Percentiles rank a stretch among this genome's conserved stretches.
Conservation (phyloP, 495 filamentous ascomycete species). For the Sordaria brevicollis region DNA sequence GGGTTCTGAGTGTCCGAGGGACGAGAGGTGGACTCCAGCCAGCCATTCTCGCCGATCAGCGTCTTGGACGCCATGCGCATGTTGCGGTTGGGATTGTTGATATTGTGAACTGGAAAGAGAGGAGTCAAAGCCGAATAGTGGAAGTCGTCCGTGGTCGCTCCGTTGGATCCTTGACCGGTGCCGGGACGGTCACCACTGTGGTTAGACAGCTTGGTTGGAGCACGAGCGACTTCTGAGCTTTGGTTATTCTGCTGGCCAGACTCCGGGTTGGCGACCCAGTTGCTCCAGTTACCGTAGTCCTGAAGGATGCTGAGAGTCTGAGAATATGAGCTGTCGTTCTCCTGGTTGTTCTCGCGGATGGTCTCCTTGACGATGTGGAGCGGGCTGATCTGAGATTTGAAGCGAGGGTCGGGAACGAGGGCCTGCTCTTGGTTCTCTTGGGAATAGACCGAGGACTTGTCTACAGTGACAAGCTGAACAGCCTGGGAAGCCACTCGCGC, state of each 20-base stretch:
- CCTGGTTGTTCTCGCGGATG: background rate
- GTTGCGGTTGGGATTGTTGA: background rate
- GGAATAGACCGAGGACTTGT: slow-evolving; percentile 16
- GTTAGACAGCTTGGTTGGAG: background rate
- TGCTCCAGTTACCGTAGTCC: slow-evolving; percentile 11
- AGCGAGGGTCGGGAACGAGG: background rate
- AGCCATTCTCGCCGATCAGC: slow-evolving; percentile 35
- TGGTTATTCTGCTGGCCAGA: background rate
- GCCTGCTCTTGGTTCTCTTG: slow-evolving; percentile 4
- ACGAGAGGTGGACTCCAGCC: slow-evolving; percentile 33
- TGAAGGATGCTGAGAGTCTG: slow-evolving; percentile 12
- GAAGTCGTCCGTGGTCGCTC: background rate
- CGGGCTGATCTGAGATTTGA: slow-evolving; percentile 9
- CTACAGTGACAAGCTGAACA: background rate
- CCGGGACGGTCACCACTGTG: background rate
- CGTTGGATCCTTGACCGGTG: background rate
- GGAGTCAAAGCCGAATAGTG: slow-evolving; percentile 12
- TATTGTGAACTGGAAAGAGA: background rate
- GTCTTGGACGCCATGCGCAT: slow-evolving; percentile 24
- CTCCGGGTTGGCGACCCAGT: background rate
- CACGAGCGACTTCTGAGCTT: background rate
- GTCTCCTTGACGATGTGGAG: slow-evolving; percentile 15
- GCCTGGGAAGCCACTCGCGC: background rate
- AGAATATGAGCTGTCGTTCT: background rate
- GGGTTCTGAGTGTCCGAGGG: background rate